A percentile compares a stretch with the other conserved stretches of the same genome.
These are phyloP conservation scores for Mycena albidolilacea DNA, from an alignment of 768 basidiomycete species.

Conservation along the genomic window DNA sequence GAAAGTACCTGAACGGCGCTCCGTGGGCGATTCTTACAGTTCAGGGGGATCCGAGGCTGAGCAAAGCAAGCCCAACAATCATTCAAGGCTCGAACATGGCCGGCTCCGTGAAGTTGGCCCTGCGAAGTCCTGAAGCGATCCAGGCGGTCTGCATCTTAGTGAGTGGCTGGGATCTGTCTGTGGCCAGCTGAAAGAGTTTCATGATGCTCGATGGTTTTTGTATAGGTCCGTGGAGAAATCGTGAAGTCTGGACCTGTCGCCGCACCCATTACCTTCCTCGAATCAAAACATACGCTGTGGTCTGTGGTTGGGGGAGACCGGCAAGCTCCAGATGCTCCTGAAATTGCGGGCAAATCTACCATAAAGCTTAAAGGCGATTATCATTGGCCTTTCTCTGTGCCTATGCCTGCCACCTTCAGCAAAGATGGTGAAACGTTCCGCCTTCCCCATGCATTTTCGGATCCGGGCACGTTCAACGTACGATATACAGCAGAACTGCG, in stretches of 20 bases:
- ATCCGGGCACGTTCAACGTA: constrained; percentile 15
- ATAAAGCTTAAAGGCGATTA: constrained; percentile 33
- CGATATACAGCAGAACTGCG: constrained; percentile 29
- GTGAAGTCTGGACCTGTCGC: background rate
- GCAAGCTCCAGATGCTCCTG: background rate
- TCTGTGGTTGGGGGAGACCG: too few relatives aligned
- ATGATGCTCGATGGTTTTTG: too few relatives aligned
- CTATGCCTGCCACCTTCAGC: background rate
- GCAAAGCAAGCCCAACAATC: too few relatives aligned
- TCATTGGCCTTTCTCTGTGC: constrained; percentile 29
- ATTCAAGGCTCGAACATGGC: too few relatives aligned
- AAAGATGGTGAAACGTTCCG: constrained; percentile 26
- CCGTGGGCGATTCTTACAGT: too few relatives aligned
- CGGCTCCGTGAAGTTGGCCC: too few relatives aligned
- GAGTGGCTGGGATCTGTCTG: too few relatives aligned
- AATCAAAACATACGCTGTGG: constrained; percentile 1
- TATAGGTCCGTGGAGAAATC: constrained; percentile 25
- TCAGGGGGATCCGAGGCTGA: too few relatives aligned
- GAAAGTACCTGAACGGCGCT: too few relatives aligned
- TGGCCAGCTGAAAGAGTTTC: too few relatives aligned
- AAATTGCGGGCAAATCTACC: background rate
- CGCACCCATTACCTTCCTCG: background rate
- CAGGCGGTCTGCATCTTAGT: too few relatives aligned
- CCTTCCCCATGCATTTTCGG: constrained; percentile 27
- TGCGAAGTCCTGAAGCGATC: too few relatives aligned